Evolutionary conservation across 2,329 filamentous ascomycete species (phyloP).

Genomic region (Bipolaris zeicola): DNA sequence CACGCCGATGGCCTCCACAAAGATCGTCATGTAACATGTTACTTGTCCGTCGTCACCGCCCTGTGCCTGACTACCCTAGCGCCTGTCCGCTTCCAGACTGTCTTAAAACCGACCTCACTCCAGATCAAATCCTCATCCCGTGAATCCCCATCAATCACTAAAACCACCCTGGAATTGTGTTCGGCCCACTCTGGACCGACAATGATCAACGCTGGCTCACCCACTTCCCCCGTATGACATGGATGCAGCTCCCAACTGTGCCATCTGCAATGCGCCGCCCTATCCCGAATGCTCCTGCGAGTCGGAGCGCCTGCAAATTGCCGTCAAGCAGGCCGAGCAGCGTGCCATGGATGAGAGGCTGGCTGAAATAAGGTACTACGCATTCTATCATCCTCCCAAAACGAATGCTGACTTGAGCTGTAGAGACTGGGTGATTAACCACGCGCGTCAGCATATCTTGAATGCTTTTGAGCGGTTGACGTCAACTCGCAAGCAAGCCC

Average conservation of each 20-base stretch:
- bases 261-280: slow-evolving; percentile 49
- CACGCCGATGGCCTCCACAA: slow-evolving; percentile 27
- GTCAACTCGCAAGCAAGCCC: slow-evolving; percentile 49
- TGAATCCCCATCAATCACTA: slow-evolving; percentile 14
- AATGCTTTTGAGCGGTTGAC: slow-evolving; percentile 51
- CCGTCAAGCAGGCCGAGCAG: slow-evolving; percentile 48
- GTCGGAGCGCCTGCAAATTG: slow-evolving; percentile 48
- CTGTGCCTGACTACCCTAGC: slow-evolving; percentile 34
- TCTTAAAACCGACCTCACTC: slow-evolving; percentile 28
- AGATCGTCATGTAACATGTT: slow-evolving; percentile 47
- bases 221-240: slow-evolving; percentile 37
- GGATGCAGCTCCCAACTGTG: slow-evolving; percentile 49
- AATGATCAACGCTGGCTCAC: slow-evolving; percentile 36
- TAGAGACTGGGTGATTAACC: slow-evolving; percentile 55
- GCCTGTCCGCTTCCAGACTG: slow-evolving; percentile 24
- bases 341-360: slow-evolving; percentile 46
- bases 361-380: slow-evolving; percentile 42
- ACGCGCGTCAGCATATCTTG: slow-evolving; percentile 54
- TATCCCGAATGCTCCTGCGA: slow-evolving; percentile 50
- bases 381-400: neutral
- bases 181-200: slow-evolving; percentile 24
- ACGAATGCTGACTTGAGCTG: slow-evolving; percentile 21
- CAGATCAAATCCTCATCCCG: slow-evolving; percentile 16
- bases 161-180: slow-evolving; percentile 11
- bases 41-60: slow-evolving; percentile 47